These are phyloP conservation scores for Dictyostelium citrinum DNA, from an alignment of 78 protist species.

Conservation along the genomic window DNA sequence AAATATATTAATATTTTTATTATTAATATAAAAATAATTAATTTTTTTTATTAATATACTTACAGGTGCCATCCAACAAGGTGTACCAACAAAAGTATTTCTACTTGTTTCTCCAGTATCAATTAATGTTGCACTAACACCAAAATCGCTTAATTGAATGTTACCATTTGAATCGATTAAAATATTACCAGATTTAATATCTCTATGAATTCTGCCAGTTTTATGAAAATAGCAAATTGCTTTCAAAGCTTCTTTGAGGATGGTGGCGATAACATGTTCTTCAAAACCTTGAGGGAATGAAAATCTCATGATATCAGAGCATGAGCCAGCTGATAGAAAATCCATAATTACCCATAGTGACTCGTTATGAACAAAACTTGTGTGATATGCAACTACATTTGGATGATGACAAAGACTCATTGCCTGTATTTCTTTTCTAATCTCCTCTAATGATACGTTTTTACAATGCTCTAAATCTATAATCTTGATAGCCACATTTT, in stretches of 20 bases:
- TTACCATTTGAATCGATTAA: slow-evolving; percentile 72
- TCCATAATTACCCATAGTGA: slow-evolving; percentile 94
- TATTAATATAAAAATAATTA: background rate
- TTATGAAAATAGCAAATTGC: slow-evolving; percentile 72
- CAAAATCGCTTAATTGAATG: slow-evolving; percentile 84
- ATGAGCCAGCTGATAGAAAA: slow-evolving; percentile 88
- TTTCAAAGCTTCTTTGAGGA: slow-evolving; percentile 42
- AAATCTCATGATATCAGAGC: slow-evolving; percentile 85
- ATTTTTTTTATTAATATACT: background rate
- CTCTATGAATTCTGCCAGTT: slow-evolving; percentile 85
- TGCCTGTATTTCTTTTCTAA: slow-evolving; percentile 76
- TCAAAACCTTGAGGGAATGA: slow-evolving; percentile 72
- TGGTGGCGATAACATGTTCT: slow-evolving; percentile 87
- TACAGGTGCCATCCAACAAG: slow-evolving; percentile 95
- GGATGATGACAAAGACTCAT: slow-evolving; percentile 75
- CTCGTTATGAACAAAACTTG: slow-evolving; percentile 70
- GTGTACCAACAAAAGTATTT: slow-evolving; percentile 89
- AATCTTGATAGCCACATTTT: slow-evolving; percentile 63
- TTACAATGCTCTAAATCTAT: slow-evolving; percentile 75
- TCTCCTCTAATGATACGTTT: slow-evolving; percentile 61
- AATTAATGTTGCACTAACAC: slow-evolving; percentile 76
- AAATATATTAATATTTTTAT: background rate
- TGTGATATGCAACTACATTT: slow-evolving; percentile 75
- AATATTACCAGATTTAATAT: slow-evolving; percentile 86
- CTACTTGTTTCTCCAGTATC: slow-evolving; percentile 75